Conservation (phyloP, 331 rosid species). For the Quercus lobata region DNA sequence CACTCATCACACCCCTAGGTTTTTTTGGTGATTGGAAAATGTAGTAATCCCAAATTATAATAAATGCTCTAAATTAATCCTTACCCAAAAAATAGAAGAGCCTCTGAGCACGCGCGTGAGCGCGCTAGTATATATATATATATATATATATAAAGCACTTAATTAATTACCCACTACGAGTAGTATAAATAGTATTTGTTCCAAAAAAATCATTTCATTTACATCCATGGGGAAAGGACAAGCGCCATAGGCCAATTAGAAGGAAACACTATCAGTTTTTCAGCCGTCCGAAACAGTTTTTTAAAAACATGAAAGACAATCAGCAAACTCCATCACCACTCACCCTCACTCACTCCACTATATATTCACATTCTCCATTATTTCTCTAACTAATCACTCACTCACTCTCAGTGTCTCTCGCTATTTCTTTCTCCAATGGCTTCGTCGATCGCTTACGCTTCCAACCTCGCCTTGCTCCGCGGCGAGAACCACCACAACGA, state of each 20-base stretch:
- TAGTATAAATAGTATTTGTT: too few relatives aligned
- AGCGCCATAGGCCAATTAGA: neutral
- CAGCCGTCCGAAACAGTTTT: constrained; percentile 8
- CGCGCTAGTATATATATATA: too few relatives aligned
- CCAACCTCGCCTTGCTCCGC: constrained; percentile 18
- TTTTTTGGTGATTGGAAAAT: too few relatives aligned
- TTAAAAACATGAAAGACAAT: neutral
- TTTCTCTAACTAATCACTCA: neutral
- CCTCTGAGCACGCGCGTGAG: too few relatives aligned
- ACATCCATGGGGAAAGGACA: neutral
- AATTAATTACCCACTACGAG: too few relatives aligned
- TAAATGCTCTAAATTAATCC: too few relatives aligned
- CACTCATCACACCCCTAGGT: too few relatives aligned
- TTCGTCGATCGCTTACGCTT: constrained; percentile 23
- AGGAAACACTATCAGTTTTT: too few relatives aligned
- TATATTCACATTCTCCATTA: neutral
- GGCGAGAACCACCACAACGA: neutral
- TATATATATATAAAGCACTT: too few relatives aligned
- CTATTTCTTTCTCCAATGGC: constrained; percentile 30
- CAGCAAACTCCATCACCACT: neutral
- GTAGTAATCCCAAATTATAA: too few relatives aligned
- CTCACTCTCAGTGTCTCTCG: neutral
- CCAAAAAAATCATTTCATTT: neutral
- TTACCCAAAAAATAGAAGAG: too few relatives aligned
- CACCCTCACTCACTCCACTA: neutral